A percentile compares a stretch with the other conserved stretches of the same genome.
These are phyloP conservation scores for Leptodermis oblonga DNA, from an alignment of 257 asterid species.

Conservation along the genomic window DNA sequence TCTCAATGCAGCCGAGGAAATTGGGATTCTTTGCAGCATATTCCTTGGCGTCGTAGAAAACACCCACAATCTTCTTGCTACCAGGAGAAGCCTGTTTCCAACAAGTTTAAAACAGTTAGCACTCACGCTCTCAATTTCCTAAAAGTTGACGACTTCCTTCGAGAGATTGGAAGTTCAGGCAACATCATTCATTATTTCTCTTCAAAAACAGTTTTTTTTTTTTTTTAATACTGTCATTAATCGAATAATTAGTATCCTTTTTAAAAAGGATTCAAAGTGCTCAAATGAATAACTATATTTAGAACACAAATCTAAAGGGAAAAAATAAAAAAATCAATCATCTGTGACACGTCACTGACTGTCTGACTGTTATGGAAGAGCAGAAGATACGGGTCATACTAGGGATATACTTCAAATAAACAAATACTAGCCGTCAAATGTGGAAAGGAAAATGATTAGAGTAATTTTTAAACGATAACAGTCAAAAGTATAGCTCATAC, in stretches of 20 bases:
- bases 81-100: slow-evolving; percentile 70
- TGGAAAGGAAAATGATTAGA: background rate
- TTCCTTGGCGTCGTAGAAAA: slow-evolving; percentile 82
- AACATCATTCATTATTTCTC: background rate
- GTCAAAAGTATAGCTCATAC: background rate
- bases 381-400: background rate
- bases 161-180: background rate
- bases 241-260: background rate
- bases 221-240: background rate
- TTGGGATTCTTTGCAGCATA: slow-evolving; percentile 89
- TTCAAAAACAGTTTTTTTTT: too few species aligned
- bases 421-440: background rate
- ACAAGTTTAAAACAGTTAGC: background rate
- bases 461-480: too few species aligned
- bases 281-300: too few species aligned
- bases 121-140: background rate
- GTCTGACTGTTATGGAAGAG: background rate
- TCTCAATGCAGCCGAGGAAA: slow-evolving; percentile 82
- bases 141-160: background rate
- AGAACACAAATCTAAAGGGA: background rate
- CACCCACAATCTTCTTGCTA: slow-evolving; percentile 95
- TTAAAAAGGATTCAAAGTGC: too few species aligned
- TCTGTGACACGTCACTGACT: background rate
- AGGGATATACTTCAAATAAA: too few species aligned
- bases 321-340: background rate